Conservation (phyloP, 2,329 filamentous ascomycete species). For the Penicillium sclerotigenum region DNA sequence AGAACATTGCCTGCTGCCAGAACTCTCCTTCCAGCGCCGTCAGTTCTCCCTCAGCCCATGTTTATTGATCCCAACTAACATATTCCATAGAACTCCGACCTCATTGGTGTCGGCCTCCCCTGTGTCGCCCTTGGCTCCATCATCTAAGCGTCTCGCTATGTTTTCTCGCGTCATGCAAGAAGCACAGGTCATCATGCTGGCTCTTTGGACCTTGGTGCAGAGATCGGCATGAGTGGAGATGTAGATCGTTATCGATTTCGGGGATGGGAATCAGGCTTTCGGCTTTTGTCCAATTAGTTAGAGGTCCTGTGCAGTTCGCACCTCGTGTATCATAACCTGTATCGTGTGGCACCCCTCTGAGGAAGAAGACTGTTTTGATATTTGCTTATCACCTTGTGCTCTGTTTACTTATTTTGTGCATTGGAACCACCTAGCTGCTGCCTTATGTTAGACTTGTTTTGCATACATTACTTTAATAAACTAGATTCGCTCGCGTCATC, state of each 20-base stretch:
- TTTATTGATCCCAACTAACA: no score
- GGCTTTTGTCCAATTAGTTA: conserved; percentile 17
- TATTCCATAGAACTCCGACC: conserved; percentile 26
- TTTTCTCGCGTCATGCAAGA: conserved; percentile 14
- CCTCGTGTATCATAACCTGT: conserved; percentile 30
- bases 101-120: conserved; percentile 38
- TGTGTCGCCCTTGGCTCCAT: conserved; percentile 41
- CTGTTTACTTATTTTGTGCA: conserved; percentile 1
- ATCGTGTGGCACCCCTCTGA: conserved; percentile 31
- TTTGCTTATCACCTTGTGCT: background rate
- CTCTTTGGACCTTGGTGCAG: background rate
- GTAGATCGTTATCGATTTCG: conserved; percentile 18
- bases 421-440: conserved; percentile 14
- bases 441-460: conserved; percentile 10
- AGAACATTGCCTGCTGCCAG: conserved; percentile 43
- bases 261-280: conserved; percentile 17
- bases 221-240: conserved; percentile 1
- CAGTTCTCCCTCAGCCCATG: no score
- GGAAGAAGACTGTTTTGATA: conserved; percentile 30
- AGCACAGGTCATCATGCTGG: conserved; percentile 6
- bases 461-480: conserved; percentile 19
- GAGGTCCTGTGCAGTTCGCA: conserved; percentile 17
- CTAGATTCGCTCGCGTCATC: conserved; percentile 7
- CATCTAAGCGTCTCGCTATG: conserved; percentile 30
- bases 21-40: conserved; percentile 33